Evolutionary conservation across 2,329 filamentous ascomycete species (phyloP).

Genomic region (Phyllosticta citrichinensis): DNA sequence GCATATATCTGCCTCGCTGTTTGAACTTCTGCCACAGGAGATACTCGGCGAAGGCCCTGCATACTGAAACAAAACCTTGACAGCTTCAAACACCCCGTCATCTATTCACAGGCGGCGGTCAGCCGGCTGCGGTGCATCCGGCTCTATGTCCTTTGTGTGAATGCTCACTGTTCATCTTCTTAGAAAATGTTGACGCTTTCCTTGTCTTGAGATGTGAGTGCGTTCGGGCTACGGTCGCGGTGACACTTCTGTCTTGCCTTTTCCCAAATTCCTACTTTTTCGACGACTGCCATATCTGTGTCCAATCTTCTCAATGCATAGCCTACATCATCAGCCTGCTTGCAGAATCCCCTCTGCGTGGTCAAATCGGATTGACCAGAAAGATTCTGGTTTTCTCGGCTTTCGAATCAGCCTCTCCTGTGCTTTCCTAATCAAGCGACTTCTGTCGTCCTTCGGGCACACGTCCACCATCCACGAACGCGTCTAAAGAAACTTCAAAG

Average conservation of each 20-base stretch:
- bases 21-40: background rate
- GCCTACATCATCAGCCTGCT: background rate
- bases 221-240: background rate
- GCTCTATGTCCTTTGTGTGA: background rate
- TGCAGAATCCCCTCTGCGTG: background rate
- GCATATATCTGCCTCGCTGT: background rate
- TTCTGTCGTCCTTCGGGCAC: background rate
- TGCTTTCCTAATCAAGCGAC: background rate
- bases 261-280: background rate
- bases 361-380: background rate
- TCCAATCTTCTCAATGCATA: background rate
- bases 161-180: background rate
- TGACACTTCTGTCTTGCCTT: background rate
- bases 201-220: background rate
- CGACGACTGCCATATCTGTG: background rate
- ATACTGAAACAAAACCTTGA: background rate
- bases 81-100: background rate
- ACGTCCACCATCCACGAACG: background rate
- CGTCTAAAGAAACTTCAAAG: background rate
- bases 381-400: background rate
- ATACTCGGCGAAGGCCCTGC: background rate
- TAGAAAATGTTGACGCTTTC: background rate
- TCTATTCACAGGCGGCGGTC: background rate
- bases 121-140: background rate
- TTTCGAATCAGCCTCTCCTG: background rate